phyloP scores from a whole-genome alignment of 208 protist species.

The Leishmania mexicana region DNA sequence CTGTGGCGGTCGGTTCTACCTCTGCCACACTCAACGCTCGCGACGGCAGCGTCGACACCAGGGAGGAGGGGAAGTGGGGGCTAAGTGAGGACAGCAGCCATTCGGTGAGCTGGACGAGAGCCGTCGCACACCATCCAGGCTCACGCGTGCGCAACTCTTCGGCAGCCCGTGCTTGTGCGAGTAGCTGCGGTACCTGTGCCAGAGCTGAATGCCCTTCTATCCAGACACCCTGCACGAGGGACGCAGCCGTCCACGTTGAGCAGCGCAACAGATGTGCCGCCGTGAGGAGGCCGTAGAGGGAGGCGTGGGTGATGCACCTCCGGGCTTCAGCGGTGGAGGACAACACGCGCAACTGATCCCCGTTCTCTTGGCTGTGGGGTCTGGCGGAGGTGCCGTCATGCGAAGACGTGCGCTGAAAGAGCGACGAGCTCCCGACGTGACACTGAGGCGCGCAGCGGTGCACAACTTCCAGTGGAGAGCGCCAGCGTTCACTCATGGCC shows the following conservation, averaged over 20 bases:
- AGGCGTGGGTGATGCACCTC: slow-evolving; percentile 15
- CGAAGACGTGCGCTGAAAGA: background rate
- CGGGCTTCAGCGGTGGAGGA: slow-evolving; percentile 20
- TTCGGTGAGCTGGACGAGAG: slow-evolving; percentile 12
- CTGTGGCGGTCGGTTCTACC: background rate
- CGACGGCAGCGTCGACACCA: background rate
- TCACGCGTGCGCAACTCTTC: slow-evolving; percentile 24
- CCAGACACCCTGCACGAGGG: background rate
- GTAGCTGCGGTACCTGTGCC: background rate
- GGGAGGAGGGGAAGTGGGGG: background rate
- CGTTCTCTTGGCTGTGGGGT: background rate
- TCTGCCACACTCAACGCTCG: slow-evolving; percentile 15
- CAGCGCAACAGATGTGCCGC: slow-evolving; percentile 48
- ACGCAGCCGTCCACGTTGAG: slow-evolving; percentile 28
- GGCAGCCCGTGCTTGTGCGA: slow-evolving; percentile 5
- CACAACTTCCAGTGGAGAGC: background rate
- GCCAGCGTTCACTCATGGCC: background rate
- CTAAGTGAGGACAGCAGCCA: too few species aligned
- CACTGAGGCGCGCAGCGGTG: background rate
- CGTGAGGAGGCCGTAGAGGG: slow-evolving; percentile 29
- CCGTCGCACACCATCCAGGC: slow-evolving; percentile 38
- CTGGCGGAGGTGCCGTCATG: background rate
- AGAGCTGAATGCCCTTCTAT: background rate
- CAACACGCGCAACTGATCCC: background rate
- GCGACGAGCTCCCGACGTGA: background rate